Base-by-base conservation (phyloP, 768 basidiomycete species). In the Rhodosporidiobolus odoratus region DNA sequence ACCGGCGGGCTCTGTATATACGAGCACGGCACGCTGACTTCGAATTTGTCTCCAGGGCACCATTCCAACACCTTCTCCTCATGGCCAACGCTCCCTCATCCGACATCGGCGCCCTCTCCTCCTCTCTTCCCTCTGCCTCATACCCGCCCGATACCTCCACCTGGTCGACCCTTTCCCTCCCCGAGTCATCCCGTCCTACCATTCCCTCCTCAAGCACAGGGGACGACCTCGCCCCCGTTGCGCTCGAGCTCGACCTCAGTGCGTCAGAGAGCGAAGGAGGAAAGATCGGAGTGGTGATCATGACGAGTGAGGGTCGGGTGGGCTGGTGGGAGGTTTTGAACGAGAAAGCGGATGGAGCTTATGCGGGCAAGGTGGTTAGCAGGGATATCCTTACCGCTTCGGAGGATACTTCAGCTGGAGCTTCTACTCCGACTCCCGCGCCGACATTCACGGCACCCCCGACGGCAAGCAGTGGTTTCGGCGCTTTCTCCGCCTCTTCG, bases 211-310 rank as follows among this genome's bases (percentile, higher is more conserved):
- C 67, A n/a, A 69, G 70, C 3, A 72, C 73, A 1, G 71, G 69
- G 19, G 79, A 79, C n/a, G 81, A 81, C 65, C 78, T 79, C 10
- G 77, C 76, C 21, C 77, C 77, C 0, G 48, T 83, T 9, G 80
- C 78, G 0, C 64, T 83, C 63, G 80, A 77, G 0, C 67, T 82
- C 32, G 82, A 82, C 66, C 74, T 82, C 40, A 78, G 79, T 2
- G 73, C 73, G 17, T 53, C 68, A 1, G 76, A 68, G 35, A 57
- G 73, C 0, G 75, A 21, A 7, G 23, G 27, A 27, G 57, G 34
- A 13, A 66, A 72, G 40, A 79, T 80, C 1, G 73, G 76, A 25
- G 45, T 82, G 23, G 47, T 80, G 60, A 78, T 77, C 8, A 78
- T 78, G 45, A 80, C 79, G 27, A 79, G 78, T 65, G 79, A 80